Evolutionary conservation across 2,329 filamentous ascomycete species (phyloP), one percentile per base, ranked within the genome.

Genomic region (Ceratocystis papillata): DNA sequence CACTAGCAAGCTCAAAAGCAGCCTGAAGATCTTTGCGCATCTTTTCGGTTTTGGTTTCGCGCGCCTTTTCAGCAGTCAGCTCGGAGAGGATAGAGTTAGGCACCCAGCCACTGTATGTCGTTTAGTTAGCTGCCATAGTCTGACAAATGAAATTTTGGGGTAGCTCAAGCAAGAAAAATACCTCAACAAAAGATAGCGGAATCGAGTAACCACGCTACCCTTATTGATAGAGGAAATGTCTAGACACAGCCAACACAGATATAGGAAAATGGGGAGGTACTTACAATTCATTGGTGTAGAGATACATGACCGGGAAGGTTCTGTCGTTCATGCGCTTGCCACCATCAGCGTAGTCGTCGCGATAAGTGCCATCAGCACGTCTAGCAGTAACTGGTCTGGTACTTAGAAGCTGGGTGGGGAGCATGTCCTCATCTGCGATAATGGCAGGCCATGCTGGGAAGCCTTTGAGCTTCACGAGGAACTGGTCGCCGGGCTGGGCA

Each of bases 271-370:
- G 30, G 45, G 33, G 8, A 17, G 57, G 22, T 28, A 85, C 93
- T 84, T 79, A 99, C 94, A 99, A 97, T 81, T 97, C 93, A 73
- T 97, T 96, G 46, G 92, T 96, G 69, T 85, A 81, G 63, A 97
- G 79, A 75, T 96, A 97, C 93, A 97, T 96, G 73, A 97, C 86
- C 4, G 93, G 90, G 74, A 91, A 97, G 37, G 88, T 91, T 69
- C 93, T 84, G 76, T 96, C 91, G 69, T 87, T 84, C 53, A 83
- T 86, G 70, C 91, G 88, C 79, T 94, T 94, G 71, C 89, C 93
- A 68, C 88, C 92, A 72, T 96, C 91, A 50, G 86, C 84, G 73
- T 89, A 96, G 70, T 93, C 89, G 68, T 91, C 89, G 65, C 89
- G 86, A 75, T 94, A 96, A 50, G 87, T 88, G 67, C 93, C 93